Conservation (phyloP, 2,329 filamentous ascomycete genomes). For the Orbilia blumenaviensis region DNA sequence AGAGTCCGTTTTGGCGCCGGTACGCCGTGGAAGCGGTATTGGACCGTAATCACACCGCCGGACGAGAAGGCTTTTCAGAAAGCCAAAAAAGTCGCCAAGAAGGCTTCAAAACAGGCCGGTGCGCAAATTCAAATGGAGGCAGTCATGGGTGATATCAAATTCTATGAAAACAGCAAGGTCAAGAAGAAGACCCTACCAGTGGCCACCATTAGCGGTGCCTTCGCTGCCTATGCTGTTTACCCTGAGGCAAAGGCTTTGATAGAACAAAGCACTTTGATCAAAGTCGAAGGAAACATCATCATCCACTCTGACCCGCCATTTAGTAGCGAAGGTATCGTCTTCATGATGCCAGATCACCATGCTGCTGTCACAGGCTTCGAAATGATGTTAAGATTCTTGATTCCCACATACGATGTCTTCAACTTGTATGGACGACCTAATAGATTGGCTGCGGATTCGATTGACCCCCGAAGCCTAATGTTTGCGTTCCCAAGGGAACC, state of each 20-base stretch:
- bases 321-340: constrained; percentile 90
- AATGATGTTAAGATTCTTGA: constrained; percentile 90
- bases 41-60: constrained; percentile 92
- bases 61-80: constrained; percentile 92
- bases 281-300: constrained; percentile 89
- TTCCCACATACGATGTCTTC: constrained; percentile 94
- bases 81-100: constrained; percentile 81
- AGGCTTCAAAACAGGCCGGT: constrained; percentile 78
- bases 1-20: constrained; percentile 94
- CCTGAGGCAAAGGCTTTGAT: constrained; percentile 93
- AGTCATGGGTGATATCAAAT: constrained; percentile 89
- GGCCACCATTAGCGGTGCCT: constrained; percentile 88
- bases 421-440: constrained; percentile 88
- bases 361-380: constrained; percentile 94
- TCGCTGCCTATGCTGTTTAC: constrained; percentile 93
- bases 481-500: constrained; percentile 94
- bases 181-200: constrained; percentile 91
- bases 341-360: constrained; percentile 94
- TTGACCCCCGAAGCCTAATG: constrained; percentile 91
- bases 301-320: constrained; percentile 82
- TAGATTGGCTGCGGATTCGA: constrained; percentile 83
- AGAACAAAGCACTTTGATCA: constrained; percentile 91
- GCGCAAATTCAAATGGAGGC: constrained; percentile 73
- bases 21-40: constrained; percentile 94
- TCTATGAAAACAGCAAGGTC: constrained; percentile 86